Base-by-base conservation (phyloP, 495 filamentous ascomycete species). In the Rhypophila decipiens region DNA sequence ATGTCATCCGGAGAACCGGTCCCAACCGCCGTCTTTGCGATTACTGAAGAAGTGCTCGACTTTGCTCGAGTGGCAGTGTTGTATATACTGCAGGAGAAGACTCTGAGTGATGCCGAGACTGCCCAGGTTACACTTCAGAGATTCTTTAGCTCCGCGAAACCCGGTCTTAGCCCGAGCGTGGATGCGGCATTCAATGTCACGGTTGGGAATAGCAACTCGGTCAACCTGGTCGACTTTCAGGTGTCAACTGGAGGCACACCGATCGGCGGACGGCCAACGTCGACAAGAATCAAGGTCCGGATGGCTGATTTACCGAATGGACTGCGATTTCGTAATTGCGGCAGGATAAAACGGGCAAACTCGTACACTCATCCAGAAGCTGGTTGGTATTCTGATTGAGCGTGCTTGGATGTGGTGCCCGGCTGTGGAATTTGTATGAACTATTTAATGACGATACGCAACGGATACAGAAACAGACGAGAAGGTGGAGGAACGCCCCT, bases 41-140 rank as follows among this genome's bases (percentile, higher is more conserved):
- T 69, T 18, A 73, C 67, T 1, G 61, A 79, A 13, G 70, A 78
- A 19, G 67, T 73, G 2, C 60, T 84, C 1, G 84, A 88, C 59
- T 87, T 88, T 65, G 78, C 83, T 3, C 76, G 84, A 5, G 69
- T 83, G 9, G 72, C 70, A 0, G 74, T 88, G 5, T 64, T 88
- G 36, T 83, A 67, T 50, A 63, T 87, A 27, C 68, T 87, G 7
- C 82, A 86, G 44, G 64, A 78, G 44, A 67, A 75, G 21, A 60
- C 58, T 0, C 53, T 87, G 0, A 52, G 60, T 15, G 61, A 59
- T 23, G 85, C 85, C 5, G 72, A 77, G 24, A 60, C 53, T 10
- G 83, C 82, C 24, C 83, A 86, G 56, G 59, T 53, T 12, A 57
- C 59, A 1, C 58, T 88, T 19, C 79, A 86, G 58, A 60, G 45